Base-by-base conservation (phyloP, 352 stramenopile species). In the Aphanomyces cochlioides region DNA sequence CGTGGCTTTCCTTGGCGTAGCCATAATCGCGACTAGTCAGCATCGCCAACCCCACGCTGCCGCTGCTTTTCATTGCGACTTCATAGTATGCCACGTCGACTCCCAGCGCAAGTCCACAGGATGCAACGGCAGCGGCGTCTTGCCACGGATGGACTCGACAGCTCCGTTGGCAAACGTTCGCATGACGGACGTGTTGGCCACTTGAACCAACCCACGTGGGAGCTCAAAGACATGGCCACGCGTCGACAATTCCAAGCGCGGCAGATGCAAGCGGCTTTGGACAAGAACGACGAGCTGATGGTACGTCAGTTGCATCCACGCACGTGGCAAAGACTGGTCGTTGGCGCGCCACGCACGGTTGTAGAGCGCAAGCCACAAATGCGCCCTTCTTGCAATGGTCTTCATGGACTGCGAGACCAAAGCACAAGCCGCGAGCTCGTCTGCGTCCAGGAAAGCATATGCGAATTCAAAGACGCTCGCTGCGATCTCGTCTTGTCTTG, bases 121-220 rank as follows among this genome's bases (percentile, higher is more conserved):
- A 78, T 36, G 89, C 61, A 80, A 58, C 0, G 79, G 78, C 4
- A 95, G 79, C 40, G 79, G 65, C 54, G 77, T 66, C n/a, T 68
- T 72, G 38, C 82, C 79, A 50, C 86, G 85, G 53, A 90, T 77
- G 53, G 87, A 93, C 76, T 93, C 87, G 54, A 95, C 76, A 0
- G 85, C 67, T 4, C 85, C 79, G 64, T 79, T 79, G 17, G 78
- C 77, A 64, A 95, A 89, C 66, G 78, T 88, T 48, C 87, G 84
- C 65, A 95, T 77, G 78, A 93, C 89, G 61, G 87, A 95, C 73
- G 92, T 89, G 78, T 95, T 95, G 39, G 81, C 41, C 21, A 95
- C 75, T 5, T 76, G 75, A 67, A 78, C 78, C 39, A 74, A 87
- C 59, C 75, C 77, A 53, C 89, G 67, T 17, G 58, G 21, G 10